These are phyloP conservation scores for Phaffomyces antillensis DNA, from an alignment of 805 yeast genomes.

Conservation along the genomic window DNA sequence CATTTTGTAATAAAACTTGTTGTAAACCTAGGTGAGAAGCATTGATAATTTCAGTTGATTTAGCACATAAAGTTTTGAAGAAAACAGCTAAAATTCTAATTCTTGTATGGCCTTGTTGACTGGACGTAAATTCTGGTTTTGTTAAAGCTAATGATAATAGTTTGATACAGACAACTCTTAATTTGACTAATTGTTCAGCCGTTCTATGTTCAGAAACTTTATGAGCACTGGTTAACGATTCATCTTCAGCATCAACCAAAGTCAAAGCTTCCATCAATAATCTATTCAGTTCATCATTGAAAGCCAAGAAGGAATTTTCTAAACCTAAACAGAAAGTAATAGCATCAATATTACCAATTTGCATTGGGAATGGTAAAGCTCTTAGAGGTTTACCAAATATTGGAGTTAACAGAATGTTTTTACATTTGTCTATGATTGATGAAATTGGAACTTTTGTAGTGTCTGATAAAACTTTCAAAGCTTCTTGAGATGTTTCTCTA, in stretches of 20 bases:
- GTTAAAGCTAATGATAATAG: slow-evolving; percentile 77
- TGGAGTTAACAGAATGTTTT: slow-evolving; percentile 77
- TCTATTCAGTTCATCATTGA: slow-evolving; percentile 83
- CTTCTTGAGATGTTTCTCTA: slow-evolving; percentile 71
- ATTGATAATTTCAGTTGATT: slow-evolving; percentile 78
- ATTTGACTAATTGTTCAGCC: slow-evolving; percentile 76
- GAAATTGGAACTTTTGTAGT: slow-evolving; percentile 65
- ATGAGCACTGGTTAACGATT: slow-evolving; percentile 82
- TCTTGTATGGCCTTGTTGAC: slow-evolving; percentile 71
- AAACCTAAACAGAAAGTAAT: slow-evolving; percentile 84
- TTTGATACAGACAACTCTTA: slow-evolving; percentile 85
- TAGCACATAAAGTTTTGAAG: slow-evolving; percentile 85
- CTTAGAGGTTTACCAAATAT: slow-evolving; percentile 95
- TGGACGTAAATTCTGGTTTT: slow-evolving; percentile 73
- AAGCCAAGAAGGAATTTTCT: slow-evolving; percentile 73
- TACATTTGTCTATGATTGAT: slow-evolving; percentile 74
- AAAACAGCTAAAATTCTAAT: slow-evolving; percentile 86
- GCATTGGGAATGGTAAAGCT: slow-evolving; percentile 97
- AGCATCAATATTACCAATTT: slow-evolving; percentile 96
- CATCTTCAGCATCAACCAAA: slow-evolving; percentile 96
- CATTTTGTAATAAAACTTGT: slow-evolving; percentile 74
- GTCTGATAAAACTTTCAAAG: slow-evolving; percentile 60
- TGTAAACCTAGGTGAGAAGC: slow-evolving; percentile 90
- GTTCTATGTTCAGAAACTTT: slow-evolving; percentile 82
- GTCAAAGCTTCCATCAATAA: slow-evolving; percentile 86